These are phyloP conservation scores for Suillus sp. DNA, from an alignment of 768 basidiomycete genomes.

Conservation along the genomic window DNA sequence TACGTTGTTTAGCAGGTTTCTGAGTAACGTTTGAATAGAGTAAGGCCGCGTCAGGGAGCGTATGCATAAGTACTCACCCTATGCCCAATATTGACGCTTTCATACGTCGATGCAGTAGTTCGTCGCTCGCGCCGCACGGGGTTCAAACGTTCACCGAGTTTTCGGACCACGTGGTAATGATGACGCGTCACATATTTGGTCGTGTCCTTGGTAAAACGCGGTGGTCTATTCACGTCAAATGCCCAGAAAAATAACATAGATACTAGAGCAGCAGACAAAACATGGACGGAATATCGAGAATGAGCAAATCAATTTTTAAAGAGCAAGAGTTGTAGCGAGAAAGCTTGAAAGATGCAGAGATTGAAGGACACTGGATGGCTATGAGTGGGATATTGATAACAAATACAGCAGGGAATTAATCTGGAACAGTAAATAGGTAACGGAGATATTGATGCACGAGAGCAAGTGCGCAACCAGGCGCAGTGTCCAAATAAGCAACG, in stretches of 20 bases:
- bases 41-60: neutral
- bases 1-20: neutral
- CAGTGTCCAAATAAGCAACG: neutral
- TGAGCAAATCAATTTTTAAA: neutral
- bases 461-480: slow-evolving; percentile 3
- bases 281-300: neutral
- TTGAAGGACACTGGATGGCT: neutral
- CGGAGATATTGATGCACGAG: neutral
- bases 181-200: neutral
- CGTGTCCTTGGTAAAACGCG: too few species aligned
- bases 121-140: too few species aligned
- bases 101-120: neutral
- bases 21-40: neutral
- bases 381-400: neutral
- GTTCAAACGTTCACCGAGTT: too few species aligned
- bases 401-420: slow-evolving; percentile 10
- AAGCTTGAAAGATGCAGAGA: neutral
- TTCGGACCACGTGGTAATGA: neutral
- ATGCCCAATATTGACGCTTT: neutral
- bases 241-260: neutral
- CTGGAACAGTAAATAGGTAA: slow-evolving; percentile 8
- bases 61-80: neutral
- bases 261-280: neutral
- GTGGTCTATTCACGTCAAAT: neutral
- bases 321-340: neutral